Base-by-base conservation (phyloP, 2,329 filamentous ascomycete genomes). In the Immersiporthe knoxdaviesiana region DNA sequence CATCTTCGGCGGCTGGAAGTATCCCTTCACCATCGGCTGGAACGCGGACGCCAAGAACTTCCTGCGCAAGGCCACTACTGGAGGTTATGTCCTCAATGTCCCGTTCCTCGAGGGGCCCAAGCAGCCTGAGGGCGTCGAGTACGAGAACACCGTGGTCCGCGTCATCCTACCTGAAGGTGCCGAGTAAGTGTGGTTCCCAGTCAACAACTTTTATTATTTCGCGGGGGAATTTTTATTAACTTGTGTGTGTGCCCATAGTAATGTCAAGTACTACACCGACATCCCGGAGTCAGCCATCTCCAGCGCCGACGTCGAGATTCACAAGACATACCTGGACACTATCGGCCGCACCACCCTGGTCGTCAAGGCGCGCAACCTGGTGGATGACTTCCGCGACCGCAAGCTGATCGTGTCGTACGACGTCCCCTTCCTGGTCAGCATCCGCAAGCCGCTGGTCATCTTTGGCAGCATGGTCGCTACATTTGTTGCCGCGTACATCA, bases 1-100 rank as follows among this genome's bases (percentile, higher is more conserved):
- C n/a, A 80, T 99, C 32, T 99, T 97, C 76, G 96, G 96, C 70
- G 94, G 93, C 71, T 99, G 96, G 96, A 97, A 97, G 81, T 98
- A 97, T 81, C 96, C 92, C 73, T 99, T 98, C 84, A 93, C 92
- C 70, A 90, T 98, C 68, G 96, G 96, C 74, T 99, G 96, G 96
- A 97, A 98, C 82, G 90, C 92, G 65, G 89, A 97, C 73, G 85
- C 97, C 37, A 89, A 89, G 75, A 88, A 87, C 68, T 96, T 92
- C 78, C 79, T 99, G 73, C 90, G 93, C 75, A 88, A 84, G 74
- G 84, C 87, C 56, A 82, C 84, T 60, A 86, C 85, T 35, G 89
- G 93, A 70, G 87, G 88, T n/a, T 97, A 93, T 76, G 86, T 97
- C 12, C 86, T 99, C 70, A 97, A 93, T 77, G 90, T 97, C 10